Evolutionary conservation across 116 monocot genomes (phyloP), one percentile per base, ranked within the genome.

Genomic region (Cymodocea nodosa): DNA sequence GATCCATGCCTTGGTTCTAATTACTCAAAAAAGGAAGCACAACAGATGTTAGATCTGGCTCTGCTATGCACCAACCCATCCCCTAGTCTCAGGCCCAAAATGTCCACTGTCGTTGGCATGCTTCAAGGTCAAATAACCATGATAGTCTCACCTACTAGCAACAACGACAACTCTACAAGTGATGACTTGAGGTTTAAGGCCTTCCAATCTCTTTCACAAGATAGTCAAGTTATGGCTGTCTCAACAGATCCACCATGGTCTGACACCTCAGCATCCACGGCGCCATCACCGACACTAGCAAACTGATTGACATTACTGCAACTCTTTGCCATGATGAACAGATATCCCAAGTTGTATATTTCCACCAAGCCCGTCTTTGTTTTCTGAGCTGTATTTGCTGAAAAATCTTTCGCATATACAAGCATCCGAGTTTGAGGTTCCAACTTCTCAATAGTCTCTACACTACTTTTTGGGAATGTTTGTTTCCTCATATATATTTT

Each of bases 1-100:
- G 81, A 81, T 54, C 37, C 73, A 6, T 61, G 30, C 6, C 73
- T 81, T 9, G 77, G 70, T 13, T 51, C 74, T 6, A 57, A 76
- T 55, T 81, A 70, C 63, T 73, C 81, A 7, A 61, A 66, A n/a
- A 70, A 73, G 15, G 81, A 81, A 59, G 81, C 74, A 5, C 6
- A 68, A 55, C 59, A 67, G 60, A 77, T 77, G 73, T 25, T 81
- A 62, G 67, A 67, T 13, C 48, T 81, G 36, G 54, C 77, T 22
- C 73, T 77, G 3, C 0, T 62, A 23, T 81, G 81, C 67, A 74
- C 81, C 61, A 77, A 24, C 18, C 66, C 61, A 1, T 73, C 77
- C 35, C 81, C 81, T 15, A 65, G 77, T 22, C 77, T 81, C 2
- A 60, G 77, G 50, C 81, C 81, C 13, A 6, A 59, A n/a, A 81